These are phyloP conservation scores for Takashimella tepidaria DNA, from an alignment of 1,284 basidiomycete genomes.

Conservation along the genomic window DNA sequence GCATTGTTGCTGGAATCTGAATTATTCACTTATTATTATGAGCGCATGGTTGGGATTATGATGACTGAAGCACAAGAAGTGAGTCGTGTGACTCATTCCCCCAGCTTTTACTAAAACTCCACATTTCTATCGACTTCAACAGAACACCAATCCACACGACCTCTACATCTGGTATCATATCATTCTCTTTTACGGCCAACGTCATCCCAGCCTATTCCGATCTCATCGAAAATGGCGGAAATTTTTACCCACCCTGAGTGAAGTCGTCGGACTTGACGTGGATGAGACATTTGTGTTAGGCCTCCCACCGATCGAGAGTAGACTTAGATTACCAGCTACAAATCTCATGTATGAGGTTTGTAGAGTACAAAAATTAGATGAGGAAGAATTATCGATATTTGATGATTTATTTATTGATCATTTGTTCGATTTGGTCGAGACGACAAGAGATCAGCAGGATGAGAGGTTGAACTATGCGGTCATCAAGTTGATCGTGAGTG, in stretches of 20 bases:
- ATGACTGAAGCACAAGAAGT: constrained; percentile 63
- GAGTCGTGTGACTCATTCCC: too few species aligned
- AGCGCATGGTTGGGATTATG: constrained; percentile 76
- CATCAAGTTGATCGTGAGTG: constrained; percentile 79
- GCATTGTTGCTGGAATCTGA: constrained; percentile 69
- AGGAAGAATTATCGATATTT: constrained; percentile 67
- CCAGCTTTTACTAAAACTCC: too few species aligned
- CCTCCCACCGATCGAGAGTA: constrained; percentile 66
- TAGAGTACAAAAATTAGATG: constrained; percentile 73
- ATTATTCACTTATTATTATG: constrained; percentile 78
- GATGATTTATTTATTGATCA: constrained; percentile 79
- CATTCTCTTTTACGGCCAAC: constrained; percentile 68
- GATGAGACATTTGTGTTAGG: constrained; percentile 44
- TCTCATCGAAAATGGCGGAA: constrained; percentile 75
- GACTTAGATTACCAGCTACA: constrained; percentile 65
- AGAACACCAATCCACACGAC: constrained; percentile 83
- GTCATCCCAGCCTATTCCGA: constrained; percentile 64
- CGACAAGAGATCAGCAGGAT: constrained; percentile 79
- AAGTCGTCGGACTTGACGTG: constrained; percentile 41
- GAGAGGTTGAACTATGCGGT: constrained; percentile 91
- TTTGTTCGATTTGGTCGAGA: constrained; percentile 89
- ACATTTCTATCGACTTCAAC: too few species aligned
- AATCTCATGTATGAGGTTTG: constrained; percentile 84
- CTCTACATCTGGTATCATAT: constrained; percentile 76
- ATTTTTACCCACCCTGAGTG: constrained; percentile 71